Percentiles rank a stretch among this genome's conserved stretches.
Conservation (phyloP, 495 filamentous ascomycete genomes). For the Cairneyella variabilis region DNA sequence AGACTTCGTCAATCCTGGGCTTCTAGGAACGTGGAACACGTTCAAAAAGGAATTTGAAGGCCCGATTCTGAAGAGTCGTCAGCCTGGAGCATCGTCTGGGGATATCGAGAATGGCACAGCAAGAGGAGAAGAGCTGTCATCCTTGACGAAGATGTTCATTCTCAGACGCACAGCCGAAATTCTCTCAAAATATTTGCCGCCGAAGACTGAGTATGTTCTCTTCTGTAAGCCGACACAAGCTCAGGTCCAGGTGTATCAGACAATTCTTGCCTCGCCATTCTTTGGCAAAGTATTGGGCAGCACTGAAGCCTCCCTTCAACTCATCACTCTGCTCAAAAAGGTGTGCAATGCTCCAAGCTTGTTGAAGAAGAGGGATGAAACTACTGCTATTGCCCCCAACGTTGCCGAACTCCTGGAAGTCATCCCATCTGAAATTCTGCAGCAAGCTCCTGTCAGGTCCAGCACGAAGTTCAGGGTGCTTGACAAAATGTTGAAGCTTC, state of each 20-base stretch:
- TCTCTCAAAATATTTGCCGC: constrained; percentile 66
- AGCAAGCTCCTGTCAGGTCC: constrained; percentile 50
- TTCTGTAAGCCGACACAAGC: constrained; percentile 68
- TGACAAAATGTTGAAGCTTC: constrained; percentile 60
- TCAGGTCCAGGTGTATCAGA: constrained; percentile 67
- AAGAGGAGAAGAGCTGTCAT: constrained; percentile 62
- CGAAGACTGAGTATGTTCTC: constrained; percentile 75
- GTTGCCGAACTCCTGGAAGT: constrained; percentile 48
- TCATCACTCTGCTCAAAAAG: constrained; percentile 79
- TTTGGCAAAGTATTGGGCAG: constrained; percentile 64
- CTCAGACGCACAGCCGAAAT: constrained; percentile 75
- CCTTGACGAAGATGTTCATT: constrained; percentile 68
- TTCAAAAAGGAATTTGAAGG: constrained; percentile 72
- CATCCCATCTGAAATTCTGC: constrained; percentile 56
- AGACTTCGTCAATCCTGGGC: constrained; percentile 74
- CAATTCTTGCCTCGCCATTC: constrained; percentile 63
- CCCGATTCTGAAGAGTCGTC: constrained; percentile 68
- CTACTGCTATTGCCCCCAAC: constrained; percentile 33
- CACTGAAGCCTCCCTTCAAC: constrained; percentile 64
- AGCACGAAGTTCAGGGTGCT: constrained; percentile 72
- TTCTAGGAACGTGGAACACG: constrained; percentile 61
- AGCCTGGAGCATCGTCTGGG: constrained; percentile 61
- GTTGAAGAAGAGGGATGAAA: constrained; percentile 41
- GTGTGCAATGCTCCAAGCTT: constrained; percentile 76
- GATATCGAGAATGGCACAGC: constrained; percentile 74